Evolutionary conservation across 2,329 filamentous ascomycete species (phyloP), one percentile per base, ranked within the genome.

Genomic region (Fusarium penzigii): DNA sequence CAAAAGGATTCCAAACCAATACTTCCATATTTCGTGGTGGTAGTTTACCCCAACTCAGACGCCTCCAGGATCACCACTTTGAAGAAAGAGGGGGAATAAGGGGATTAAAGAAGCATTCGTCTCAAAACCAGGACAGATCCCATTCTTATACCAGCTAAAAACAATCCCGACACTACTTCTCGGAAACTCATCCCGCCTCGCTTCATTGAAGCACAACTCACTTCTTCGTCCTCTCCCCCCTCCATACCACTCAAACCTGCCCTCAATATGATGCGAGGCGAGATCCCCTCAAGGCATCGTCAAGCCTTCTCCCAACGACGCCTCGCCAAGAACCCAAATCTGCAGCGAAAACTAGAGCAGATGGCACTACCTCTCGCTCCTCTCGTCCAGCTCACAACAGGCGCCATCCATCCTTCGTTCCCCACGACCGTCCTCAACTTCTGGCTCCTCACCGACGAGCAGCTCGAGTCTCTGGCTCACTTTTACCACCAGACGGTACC

Each of bases 401-500:
- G 87, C 45, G 66, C 72, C n/a, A 72, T 87, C 3, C 87, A 89
- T 64, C 81, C 84, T 0, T 68, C 75, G 49, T 92, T 88, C 68
- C 88, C 88, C 2, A 64, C 66, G 17, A 88, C 83, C 4, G 76
- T 91, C 49, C 82, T 92, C 42, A 79, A 81, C 66, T 90, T 88
- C 72, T 89, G 87, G 80, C 83, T 91, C 32, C 79, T 92, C 38
- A 91, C 86, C 14, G 85, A 89, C 68, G 72, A 72, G 29, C 78
- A 92, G 71, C 83, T 90, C 49, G 88, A 92, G 72, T 74, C 75
- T 48, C 78, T 92, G 39, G 88, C 88, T 3, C 75, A 79, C 59
- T 90, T 88, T 72, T 92, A 91, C 75, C 86, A 89, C 72, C 88
- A 92, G 73, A 78, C 78, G 52, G 82, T 78, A 1, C 83, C 82